Evolutionary conservation across 257 asterid species (phyloP).

Genomic region (Scutellaria minor): DNA sequence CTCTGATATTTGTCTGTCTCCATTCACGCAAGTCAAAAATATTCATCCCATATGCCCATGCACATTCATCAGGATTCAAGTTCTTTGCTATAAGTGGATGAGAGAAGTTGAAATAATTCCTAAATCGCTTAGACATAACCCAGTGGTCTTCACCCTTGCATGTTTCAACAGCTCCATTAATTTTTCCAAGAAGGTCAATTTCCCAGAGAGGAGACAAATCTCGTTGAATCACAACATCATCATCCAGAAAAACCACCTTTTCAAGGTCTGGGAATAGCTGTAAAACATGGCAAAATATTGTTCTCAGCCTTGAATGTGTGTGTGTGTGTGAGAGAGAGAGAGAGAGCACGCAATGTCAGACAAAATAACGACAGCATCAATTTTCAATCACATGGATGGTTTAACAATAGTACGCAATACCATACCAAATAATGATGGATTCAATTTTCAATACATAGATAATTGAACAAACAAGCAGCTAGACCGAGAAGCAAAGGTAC

Average conservation of each 20-base stretch:
- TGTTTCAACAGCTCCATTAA: constrained; percentile 99
- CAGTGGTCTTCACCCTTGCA: constrained; percentile 96
- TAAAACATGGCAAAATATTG: constrained; percentile 41
- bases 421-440: background rate
- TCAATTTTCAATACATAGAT: constrained; percentile 12
- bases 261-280: constrained; percentile 98
- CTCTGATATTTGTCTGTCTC: constrained; percentile 79
- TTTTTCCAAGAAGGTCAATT: constrained; percentile 83
- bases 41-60: constrained; percentile 99
- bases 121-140: constrained; percentile 95
- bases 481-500: constrained; percentile 9
- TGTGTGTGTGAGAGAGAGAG: constrained; percentile 3
- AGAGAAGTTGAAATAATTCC: constrained; percentile 95
- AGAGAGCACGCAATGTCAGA: constrained; percentile 4
- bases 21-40: constrained; percentile 83
- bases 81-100: constrained; percentile 80
- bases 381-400: constrained; percentile 7
- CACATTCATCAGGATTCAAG: constrained; percentile 92
- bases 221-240: constrained; percentile 90
- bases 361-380: background rate
- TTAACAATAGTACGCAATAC: constrained; percentile 2
- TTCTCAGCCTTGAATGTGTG: constrained; percentile 25
- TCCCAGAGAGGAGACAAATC: constrained; percentile 95
- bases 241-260: constrained; percentile 97
- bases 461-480: constrained; percentile 19